A percentile compares a stretch with the other conserved stretches of the same genome.
phyloP scores from a whole-genome alignment of 345 rosid genomes.

The Populus euphratica region DNA sequence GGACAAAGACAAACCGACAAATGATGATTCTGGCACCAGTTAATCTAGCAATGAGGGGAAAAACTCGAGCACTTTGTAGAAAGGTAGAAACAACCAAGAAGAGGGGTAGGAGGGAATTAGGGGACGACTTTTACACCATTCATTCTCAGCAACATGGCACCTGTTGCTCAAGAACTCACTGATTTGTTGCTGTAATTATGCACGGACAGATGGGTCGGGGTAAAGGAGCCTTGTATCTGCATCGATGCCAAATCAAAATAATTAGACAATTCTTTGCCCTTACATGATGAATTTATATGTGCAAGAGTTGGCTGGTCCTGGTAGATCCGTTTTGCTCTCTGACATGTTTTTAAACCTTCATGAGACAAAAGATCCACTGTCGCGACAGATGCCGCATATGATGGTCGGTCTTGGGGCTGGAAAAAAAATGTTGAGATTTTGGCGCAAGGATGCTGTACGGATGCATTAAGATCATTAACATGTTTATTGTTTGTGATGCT shows the following conservation, averaged over 20 bases:
- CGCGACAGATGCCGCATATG: no score
- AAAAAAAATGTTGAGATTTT: no score
- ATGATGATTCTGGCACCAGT: slow-evolving; percentile 32
- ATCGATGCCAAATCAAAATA: background rate
- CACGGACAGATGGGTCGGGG: background rate
- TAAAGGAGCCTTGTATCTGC: background rate
- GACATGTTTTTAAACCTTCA: background rate
- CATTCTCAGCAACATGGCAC: background rate
- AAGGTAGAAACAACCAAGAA: slow-evolving; percentile 13
- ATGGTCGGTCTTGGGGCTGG: no score
- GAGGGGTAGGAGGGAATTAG: background rate
- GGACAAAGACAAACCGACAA: slow-evolving; percentile 23
- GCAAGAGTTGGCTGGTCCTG: background rate
- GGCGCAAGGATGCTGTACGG: no score
- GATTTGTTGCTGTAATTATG: background rate
- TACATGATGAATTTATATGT: background rate
- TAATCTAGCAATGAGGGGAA: slow-evolving; percentile 20
- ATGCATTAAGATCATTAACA: no score
- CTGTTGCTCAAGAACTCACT: background rate
- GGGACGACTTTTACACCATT: background rate
- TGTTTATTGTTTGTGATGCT: background rate
- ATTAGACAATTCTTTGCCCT: background rate
- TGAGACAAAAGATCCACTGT: background rate
- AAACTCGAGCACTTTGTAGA: slow-evolving; percentile 23
- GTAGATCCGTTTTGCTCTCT: background rate